A percentile compares a stretch with the other conserved stretches of the same genome.
phyloP scores from a whole-genome alignment of 176 grass and related monocot genomes.

The Carex kokanica region DNA sequence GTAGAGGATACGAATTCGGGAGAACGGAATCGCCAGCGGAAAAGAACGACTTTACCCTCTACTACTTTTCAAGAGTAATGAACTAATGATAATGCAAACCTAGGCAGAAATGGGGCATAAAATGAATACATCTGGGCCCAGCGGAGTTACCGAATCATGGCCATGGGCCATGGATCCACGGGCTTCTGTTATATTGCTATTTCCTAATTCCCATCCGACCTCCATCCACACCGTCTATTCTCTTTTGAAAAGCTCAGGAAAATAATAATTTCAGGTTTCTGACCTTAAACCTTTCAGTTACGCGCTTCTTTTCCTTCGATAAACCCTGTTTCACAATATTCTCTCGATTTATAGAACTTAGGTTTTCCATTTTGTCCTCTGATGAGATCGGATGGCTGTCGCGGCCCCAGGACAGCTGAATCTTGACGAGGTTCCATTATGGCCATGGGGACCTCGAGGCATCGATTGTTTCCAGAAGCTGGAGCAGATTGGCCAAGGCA shows the following conservation, averaged over 20 bases:
- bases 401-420: conserved; percentile 63
- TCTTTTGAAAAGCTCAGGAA: no score
- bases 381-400: conserved; percentile 38
- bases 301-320: not conserved
- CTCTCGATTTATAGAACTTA: not conserved
- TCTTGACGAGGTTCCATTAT: conserved; percentile 52
- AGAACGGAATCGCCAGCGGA: not conserved
- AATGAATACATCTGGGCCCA: no score
- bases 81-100: not conserved
- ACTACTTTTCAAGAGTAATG: not conserved
- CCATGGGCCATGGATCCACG: no score
- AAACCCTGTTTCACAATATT: not conserved
- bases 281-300: not conserved
- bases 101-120: not conserved
- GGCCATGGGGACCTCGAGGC: conserved; percentile 46
- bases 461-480: conserved; percentile 77
- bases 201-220: no score
- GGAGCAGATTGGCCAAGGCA: conserved; percentile 76
- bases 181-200: no score
- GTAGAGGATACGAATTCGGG: no score
- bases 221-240: no score
- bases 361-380: not conserved
- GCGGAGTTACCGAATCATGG: no score
- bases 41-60: not conserved
- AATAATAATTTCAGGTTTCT: no score